Percentiles rank a stretch among this genome's conserved stretches.
Conservation (phyloP, 2,329 filamentous ascomycete genomes). For the Monosporascus sp. region DNA sequence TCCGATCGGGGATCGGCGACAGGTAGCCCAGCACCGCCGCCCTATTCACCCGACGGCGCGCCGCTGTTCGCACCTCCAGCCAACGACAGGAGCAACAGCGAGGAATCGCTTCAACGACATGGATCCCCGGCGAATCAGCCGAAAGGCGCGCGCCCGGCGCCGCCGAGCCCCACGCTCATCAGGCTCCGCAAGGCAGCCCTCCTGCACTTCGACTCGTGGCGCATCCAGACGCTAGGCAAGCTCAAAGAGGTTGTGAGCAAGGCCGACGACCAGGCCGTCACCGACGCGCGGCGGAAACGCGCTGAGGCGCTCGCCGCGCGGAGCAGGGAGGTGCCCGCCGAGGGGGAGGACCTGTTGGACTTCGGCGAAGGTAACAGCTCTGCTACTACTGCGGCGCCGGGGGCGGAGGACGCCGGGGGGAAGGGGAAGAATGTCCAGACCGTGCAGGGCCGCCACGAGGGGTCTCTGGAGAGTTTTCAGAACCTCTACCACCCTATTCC, state of each 20-base stretch:
- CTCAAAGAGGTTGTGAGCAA: conserved; percentile 62
- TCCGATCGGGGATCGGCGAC: conserved; percentile 20
- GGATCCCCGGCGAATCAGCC: conserved; percentile 2
- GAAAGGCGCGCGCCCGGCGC: neutral
- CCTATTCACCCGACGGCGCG: conserved; percentile 10
- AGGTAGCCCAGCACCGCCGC: conserved; percentile 9
- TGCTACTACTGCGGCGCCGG: conserved; percentile 8
- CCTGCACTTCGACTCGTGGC: conserved; percentile 72
- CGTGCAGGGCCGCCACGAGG: neutral
- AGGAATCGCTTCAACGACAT: conserved; percentile 1
- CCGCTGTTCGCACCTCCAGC: conserved; percentile 16
- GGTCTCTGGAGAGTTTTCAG: conserved; percentile 39
- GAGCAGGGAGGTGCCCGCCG: conserved; percentile 28
- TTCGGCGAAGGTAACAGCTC: conserved; percentile 26
- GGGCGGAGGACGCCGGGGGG: conserved; percentile 18
- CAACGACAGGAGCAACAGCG: conserved; percentile 6
- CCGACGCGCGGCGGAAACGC: conserved; percentile 41
- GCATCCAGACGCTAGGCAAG: conserved; percentile 61
- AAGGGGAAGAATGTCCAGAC: neutral
- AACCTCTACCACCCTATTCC: conserved; percentile 48
- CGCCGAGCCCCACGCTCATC: conserved; percentile 26
- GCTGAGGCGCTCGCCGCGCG: conserved; percentile 36
- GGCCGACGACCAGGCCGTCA: conserved; percentile 42
- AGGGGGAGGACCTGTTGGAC: conserved; percentile 36
- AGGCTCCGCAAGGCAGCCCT: conserved; percentile 50